phyloP scores from a whole-genome alignment of 2,329 filamentous ascomycete genomes.

The Ceratocystis eucalypticola region DNA sequence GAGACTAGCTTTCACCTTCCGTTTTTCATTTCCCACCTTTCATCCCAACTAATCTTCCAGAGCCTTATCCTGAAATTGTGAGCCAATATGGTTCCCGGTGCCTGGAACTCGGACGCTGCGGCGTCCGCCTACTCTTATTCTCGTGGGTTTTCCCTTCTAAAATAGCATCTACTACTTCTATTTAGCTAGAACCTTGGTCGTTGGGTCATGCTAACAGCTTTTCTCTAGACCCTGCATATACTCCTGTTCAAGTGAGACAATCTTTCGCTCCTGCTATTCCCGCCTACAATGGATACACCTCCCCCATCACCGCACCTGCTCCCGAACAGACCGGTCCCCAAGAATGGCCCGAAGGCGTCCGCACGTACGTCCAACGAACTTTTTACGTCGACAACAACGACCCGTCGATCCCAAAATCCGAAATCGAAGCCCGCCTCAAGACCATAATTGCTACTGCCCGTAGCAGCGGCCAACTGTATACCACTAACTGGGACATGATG shows the following conservation, averaged over 20 bases:
- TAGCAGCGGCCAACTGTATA: conserved; percentile 55
- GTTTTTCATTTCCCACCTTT: not conserved
- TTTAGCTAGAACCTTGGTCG: not conserved
- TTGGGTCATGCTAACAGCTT: not conserved
- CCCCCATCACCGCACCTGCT: conserved; percentile 23
- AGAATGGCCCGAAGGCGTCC: conserved; percentile 71
- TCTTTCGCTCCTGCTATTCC: conserved; percentile 35
- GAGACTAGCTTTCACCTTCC: not conserved
- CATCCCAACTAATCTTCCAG: conserved; percentile 16
- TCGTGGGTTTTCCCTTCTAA: conserved; percentile 1
- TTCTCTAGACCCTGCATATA: conserved; percentile 41
- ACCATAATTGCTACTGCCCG: conserved; percentile 72
- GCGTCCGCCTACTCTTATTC: conserved; percentile 12
- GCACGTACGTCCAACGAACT: conserved; percentile 76
- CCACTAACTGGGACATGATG: conserved; percentile 69
- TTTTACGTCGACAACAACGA: conserved; percentile 64
- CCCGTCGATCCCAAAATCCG: conserved; percentile 45
- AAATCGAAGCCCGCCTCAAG: conserved; percentile 77
- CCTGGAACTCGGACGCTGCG: conserved; percentile 8
- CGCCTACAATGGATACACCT: conserved; percentile 25
- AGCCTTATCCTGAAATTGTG: not conserved
- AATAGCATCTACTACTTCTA: not conserved
- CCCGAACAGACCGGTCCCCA: conserved; percentile 31
- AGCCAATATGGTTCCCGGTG: conserved; percentile 22
- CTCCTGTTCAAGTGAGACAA: conserved; percentile 48